Percentiles rank a stretch among this genome's conserved stretches.
Conservation (phyloP, 1,284 basidiomycete species). For the Abortiporus biennis region DNA sequence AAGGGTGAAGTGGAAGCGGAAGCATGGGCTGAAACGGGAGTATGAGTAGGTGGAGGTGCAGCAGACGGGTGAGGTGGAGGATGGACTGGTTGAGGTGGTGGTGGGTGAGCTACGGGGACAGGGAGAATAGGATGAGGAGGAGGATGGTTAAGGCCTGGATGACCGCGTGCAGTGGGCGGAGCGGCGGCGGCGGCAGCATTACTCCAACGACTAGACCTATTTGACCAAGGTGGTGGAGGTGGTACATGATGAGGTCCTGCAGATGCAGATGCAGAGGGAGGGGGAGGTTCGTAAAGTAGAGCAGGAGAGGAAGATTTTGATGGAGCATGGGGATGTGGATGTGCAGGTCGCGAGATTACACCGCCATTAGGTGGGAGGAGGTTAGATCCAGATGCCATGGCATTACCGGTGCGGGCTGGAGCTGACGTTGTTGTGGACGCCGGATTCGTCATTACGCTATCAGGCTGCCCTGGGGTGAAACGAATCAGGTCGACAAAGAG, state of each 20-base stretch:
- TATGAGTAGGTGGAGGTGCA: no score
- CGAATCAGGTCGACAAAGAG: constrained; percentile 70
- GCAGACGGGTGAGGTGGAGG: constrained; percentile 8
- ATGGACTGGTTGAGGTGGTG: background rate
- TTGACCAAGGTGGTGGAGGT: constrained; percentile 67
- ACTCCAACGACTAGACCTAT: constrained; percentile 37
- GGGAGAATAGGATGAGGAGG: constrained; percentile 7
- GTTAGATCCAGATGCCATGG: constrained; percentile 9
- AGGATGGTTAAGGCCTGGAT: no score
- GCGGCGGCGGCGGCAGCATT: constrained; percentile 24
- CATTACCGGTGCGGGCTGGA: constrained; percentile 18
- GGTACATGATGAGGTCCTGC: constrained; percentile 34
- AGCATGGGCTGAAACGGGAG: no score
- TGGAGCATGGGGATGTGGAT: constrained; percentile 6
- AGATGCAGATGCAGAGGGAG: constrained; percentile 22
- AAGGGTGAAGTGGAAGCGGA: constrained; percentile 18
- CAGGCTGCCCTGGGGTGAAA: constrained; percentile 47
- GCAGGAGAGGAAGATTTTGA: constrained; percentile 8
- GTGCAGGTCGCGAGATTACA: constrained; percentile 13
- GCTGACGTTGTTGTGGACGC: no score
- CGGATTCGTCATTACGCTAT: constrained; percentile 21
- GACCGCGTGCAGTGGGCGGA: constrained; percentile 21
- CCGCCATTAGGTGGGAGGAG: background rate
- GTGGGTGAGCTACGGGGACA: constrained; percentile 1
- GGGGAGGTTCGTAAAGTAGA: constrained; percentile 3